Evolutionary conservation across 495 filamentous ascomycete species (phyloP), one percentile per base, ranked within the genome.

Genomic region (Lasiosphaeria ovina): DNA sequence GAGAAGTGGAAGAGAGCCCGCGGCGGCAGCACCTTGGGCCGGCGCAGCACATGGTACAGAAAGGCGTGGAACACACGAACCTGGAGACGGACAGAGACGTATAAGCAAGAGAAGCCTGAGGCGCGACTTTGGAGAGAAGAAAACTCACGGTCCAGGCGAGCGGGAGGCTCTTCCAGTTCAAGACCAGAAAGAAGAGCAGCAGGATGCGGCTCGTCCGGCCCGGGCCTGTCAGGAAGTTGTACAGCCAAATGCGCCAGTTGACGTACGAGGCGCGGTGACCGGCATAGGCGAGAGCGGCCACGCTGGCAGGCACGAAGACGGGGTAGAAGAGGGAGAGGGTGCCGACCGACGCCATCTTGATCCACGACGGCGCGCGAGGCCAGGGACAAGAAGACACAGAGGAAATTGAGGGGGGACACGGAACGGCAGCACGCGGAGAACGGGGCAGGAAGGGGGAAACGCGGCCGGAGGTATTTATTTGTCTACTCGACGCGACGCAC

Each of bases 111-210:
- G 3, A n/a, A n/a, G 44, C 5, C 12, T 14, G 2, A 47, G 12
- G 44, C 12, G 7, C 8, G 16, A 14, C 12, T 11, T 4, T 5
- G 6, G 44, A 47, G 8, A 14, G 6, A 47, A n/a, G 11, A n/a
- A 14, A 14, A 32, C 84, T 42, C 77, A 89, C 87, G 68, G 90
- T 88, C 89, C 89, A 93, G 11, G 83, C 80, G n/a, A 87, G 72
- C 0, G 89, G 89, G n/a, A 90, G 51, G 61, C 78, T 88, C 79
- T 93, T 92, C 77, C 86, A 75, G 67, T 91, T 90, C 10, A 79
- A 62, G 1, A 87, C 64, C 5, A 84, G 72, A 16, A 89, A 74
- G 5, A 83, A 16, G 4, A 87, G 56, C 31, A 80, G 76, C 9
- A 85, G 52, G 49, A 81, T 75, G 3, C 81, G 73, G 33, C 73